Evolutionary conservation across 139 green algal species (phyloP), one percentile per base, ranked within the genome.

Genomic region (Eudorina sp.): DNA sequence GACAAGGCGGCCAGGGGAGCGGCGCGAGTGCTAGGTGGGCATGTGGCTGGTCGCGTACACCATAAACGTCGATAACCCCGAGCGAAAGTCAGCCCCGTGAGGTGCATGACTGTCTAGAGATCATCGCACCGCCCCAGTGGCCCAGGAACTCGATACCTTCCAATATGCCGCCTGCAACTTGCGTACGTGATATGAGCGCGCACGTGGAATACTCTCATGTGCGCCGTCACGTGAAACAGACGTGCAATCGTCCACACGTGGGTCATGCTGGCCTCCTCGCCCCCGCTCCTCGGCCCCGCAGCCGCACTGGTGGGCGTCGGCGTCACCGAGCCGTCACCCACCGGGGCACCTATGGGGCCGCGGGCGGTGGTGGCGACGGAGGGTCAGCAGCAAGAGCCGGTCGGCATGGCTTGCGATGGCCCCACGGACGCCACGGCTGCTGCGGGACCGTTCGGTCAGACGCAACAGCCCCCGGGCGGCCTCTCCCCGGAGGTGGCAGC

Each of bases 301-400:
- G 79, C 58, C 4, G 79, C 79, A n/a, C 60, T 86, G 60, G 79
- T 76, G 5, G 60, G 60, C 19, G 79, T 86, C 19, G 79, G 79
- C 11, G 43, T 76, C 21, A 40, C 23, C n/a, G 16, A 8, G 9
- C 41, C 53, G 16, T 23, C 19, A 25, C 18, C 55, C 29, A 27
- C 51, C 9, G 55, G 14, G 29, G 48, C 75, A 14, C 68, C 68
- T n/a, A 27, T n/a, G n/a, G n/a, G n/a, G n/a, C n/a, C n/a, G n/a
- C n/a, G n/a, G n/a, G n/a, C n/a, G n/a, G n/a, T n/a, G n/a, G n/a
- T n/a, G n/a, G n/a, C n/a, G n/a, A 36, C 55, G 53, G 18, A 11
- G 14, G 9, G 14, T 38, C 64, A 73, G 64, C 29, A 53, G 58
- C 78, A 4, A 11, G 41, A 45, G 58, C 40, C 55, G 78, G 38